Base-by-base conservation (phyloP, 2,329 filamentous ascomycete genomes). In the Trichothecium sympodiale region DNA sequence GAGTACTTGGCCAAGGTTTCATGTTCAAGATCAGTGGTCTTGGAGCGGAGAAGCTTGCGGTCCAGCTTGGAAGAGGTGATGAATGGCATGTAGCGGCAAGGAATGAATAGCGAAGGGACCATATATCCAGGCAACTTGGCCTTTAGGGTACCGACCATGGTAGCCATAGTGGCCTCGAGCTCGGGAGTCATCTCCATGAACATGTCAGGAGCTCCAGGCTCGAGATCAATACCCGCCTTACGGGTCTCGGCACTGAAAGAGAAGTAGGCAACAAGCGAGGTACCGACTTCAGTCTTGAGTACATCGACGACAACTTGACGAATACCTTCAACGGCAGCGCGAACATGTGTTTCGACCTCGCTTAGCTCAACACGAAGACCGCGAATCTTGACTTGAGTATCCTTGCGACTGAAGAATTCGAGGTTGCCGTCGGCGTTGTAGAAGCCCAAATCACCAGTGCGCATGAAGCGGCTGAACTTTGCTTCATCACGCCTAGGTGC, bases 341-440 rank as follows among this genome's bases (percentile, higher is more conserved):
- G 31, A n/a, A 46, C 35, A 25, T 39, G 34, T 13, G 41, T 32
- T 35, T 48, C 46, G 13, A 47, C 35, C 13, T 44, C 46, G 14
- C 34, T 41, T 9, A 69, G 53, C 51, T 68, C 75, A 36, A 71
- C 56, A 35, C 69, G 51, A 37, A 63, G 73, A 30, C 75, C 76
- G 18, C 64, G 60, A 13, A 76, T 49, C 47, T 75, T 77, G 33
- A 75, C 60, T 47, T 75, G 71, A 1, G 58, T 59, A 44, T 75
- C 71, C 43, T 69, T 69, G 29, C 71, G 57, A 33, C 68, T 67
- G 34, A 68, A 44, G 36, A 59, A 66, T 2, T 52, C 42, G 16
- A 68, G 46, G 8, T 42, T 43, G 14, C 60, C 60, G 40, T 65
- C 54, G 1, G 37, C 30, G 31, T 55, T 45, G 29, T 57, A 55